A percentile compares a stretch with the other conserved stretches of the same genome.
Evolutionary conservation across 139 green algal genomes (phyloP).

Genomic region (Chlamydomonas eustigma): DNA sequence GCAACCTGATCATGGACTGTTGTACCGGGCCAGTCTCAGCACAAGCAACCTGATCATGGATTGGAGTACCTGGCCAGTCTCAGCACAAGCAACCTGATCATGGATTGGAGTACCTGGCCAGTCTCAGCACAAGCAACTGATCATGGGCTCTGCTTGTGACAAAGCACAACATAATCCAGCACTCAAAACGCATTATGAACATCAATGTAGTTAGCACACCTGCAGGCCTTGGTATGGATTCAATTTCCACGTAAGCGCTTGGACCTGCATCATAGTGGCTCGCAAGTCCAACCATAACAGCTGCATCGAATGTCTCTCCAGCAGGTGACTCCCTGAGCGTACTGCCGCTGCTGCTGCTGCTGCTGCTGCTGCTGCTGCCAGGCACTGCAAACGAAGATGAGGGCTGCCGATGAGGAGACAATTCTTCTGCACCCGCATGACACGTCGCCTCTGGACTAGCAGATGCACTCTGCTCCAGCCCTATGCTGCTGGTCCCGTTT

Average conservation of each 20-base stretch:
- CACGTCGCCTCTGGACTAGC: neutral
- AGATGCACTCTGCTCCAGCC: neutral
- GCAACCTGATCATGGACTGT: too few relatives aligned
- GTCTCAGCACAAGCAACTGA: too few relatives aligned
- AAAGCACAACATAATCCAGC: too few relatives aligned
- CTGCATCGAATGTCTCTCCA: neutral
- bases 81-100: too few relatives aligned
- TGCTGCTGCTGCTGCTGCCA: constrained; percentile 4
- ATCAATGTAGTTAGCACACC: constrained; percentile 13
- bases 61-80: too few relatives aligned
- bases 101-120: too few relatives aligned
- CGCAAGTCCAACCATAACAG: neutral
- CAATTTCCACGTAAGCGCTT: constrained; percentile 16
- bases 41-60: too few relatives aligned
- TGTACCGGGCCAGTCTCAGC: too few relatives aligned
- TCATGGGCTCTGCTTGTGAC: too few relatives aligned
- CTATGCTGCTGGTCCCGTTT: neutral
- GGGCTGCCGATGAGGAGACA: too few relatives aligned
- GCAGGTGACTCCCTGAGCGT: neutral
- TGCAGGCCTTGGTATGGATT: constrained; percentile 26
- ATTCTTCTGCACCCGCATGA: neutral
- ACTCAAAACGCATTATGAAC: neutral
- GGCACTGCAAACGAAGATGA: too few relatives aligned
- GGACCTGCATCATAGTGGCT: neutral
- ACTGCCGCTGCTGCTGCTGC: constrained; percentile 2